Conservation (phyloP, 202 grass and related monocot species). For the Elaeis oleifera region DNA sequence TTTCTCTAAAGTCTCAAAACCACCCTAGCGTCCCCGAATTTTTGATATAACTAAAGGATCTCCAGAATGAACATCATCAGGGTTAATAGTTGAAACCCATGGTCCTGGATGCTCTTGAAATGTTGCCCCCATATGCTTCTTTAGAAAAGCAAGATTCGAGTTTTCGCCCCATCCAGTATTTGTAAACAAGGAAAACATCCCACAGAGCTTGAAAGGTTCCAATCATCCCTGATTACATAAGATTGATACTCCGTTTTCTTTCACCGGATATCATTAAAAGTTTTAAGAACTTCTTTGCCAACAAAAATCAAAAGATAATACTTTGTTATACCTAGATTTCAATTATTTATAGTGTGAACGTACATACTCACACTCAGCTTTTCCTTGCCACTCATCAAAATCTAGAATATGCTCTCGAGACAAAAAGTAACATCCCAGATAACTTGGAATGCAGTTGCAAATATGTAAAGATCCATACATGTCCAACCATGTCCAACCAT, state of each 20-base stretch:
- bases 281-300: too few species aligned
- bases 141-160: slow-evolving; percentile 73
- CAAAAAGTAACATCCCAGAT: slow-evolving; percentile 93
- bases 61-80: slow-evolving; percentile 78
- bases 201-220: slow-evolving; percentile 86
- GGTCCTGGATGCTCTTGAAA: slow-evolving; percentile 77
- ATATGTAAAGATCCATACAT: slow-evolving; percentile 89
- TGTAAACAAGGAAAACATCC: slow-evolving; percentile 90
- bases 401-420: slow-evolving; percentile 88
- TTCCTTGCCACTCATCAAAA: slow-evolving; percentile 78
- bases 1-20: slow-evolving; percentile 93
- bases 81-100: slow-evolving; percentile 76
- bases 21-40: slow-evolving; percentile 86
- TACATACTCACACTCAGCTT: background rate
- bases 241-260: slow-evolving; percentile 83
- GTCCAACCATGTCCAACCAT: slow-evolving; percentile 64
- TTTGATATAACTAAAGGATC: slow-evolving; percentile 89
- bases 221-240: slow-evolving; percentile 91
- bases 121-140: slow-evolving; percentile 15
- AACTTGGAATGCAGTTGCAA: slow-evolving; percentile 82
- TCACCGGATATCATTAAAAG: slow-evolving; percentile 35
- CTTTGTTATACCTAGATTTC: too few species aligned
- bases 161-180: slow-evolving; percentile 86
- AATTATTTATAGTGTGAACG: too few species aligned
- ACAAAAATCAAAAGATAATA: too few species aligned